Evolutionary conservation across 768 basidiomycete species (phyloP).

Genomic region (Lactarius evosmus): DNA sequence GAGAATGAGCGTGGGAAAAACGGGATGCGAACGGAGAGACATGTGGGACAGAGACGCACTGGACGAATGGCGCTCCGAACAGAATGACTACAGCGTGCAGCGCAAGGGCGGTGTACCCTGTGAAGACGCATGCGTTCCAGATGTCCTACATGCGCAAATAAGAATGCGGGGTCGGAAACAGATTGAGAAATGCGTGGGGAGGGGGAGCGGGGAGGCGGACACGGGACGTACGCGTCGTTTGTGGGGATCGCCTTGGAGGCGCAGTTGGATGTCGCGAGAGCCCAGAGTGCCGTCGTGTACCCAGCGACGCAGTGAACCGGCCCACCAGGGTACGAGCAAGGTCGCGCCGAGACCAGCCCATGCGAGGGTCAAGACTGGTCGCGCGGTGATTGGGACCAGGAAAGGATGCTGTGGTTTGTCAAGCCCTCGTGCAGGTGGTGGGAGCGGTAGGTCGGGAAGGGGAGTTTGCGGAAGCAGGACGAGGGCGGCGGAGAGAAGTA

Average conservation of each 20-base stretch:
- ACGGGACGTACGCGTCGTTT: conserved; percentile 38
- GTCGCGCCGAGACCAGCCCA: conserved; percentile 55
- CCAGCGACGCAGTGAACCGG: conserved; percentile 61
- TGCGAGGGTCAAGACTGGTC: conserved; percentile 53
- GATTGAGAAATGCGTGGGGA: not conserved
- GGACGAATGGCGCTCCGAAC: conserved; percentile 71
- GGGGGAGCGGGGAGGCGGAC: not conserved
- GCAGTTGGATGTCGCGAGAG: conserved; percentile 44
- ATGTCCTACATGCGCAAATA: conserved; percentile 43
- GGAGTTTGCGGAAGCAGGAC: conserved; percentile 16
- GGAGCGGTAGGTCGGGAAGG: conserved; percentile 16
- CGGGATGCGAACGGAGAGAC: not conserved
- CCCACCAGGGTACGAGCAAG: conserved; percentile 70
- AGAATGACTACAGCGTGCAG: conserved; percentile 53
- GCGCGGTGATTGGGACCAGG: conserved; percentile 59
- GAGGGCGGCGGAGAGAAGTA: conserved; percentile 18
- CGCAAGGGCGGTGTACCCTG: conserved; percentile 46
- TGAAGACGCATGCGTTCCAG: conserved; percentile 49
- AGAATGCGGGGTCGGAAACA: conserved; percentile 6
- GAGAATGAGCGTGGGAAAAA: conserved; percentile 4
- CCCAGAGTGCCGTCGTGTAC: conserved; percentile 45
- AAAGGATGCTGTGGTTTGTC: conserved; percentile 73
- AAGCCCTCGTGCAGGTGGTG: conserved; percentile 20
- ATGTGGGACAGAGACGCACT: conserved; percentile 39
- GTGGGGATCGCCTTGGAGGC: conserved; percentile 38